Base-by-base conservation (phyloP, 129 eudicot species). In the Deinandra increscens region DNA sequence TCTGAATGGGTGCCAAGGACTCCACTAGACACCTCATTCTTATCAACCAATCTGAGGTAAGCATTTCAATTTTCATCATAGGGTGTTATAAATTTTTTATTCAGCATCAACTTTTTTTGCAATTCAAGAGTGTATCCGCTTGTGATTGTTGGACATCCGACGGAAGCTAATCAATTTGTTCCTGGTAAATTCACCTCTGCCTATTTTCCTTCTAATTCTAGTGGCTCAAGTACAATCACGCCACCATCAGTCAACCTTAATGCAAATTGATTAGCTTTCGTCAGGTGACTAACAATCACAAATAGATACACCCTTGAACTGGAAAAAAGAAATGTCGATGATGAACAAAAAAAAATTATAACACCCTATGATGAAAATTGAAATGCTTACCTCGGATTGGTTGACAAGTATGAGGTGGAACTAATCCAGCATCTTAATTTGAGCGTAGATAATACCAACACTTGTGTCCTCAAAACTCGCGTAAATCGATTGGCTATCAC, bases 161-260 rank as follows among this genome's bases (percentile, higher is more conserved):
- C n/a, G n/a, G n/a, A n/a, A n/a, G n/a, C n/a, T n/a, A n/a, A n/a
- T n/a, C n/a, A n/a, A n/a, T n/a, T n/a, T n/a, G n/a, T n/a, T n/a
- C n/a, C n/a, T n/a, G n/a, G n/a, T n/a, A n/a, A n/a, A n/a, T n/a
- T n/a, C n/a, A n/a, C n/a, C n/a, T n/a, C n/a, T n/a, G n/a, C 97
- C 97, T 95, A 90, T 79, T 90, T 88, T 66, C 89, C 97, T 75
- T 90, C 95, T 42, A 95, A 79, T 71, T 90, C 97, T 12, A 78
- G 83, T 4, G 97, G 97, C 81, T 90, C 97, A 4, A 90, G 79
- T 38, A 90, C 84, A 66, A 74, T 69, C 29, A 90, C 87, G 19
- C 95, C 97, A 26, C 97, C 97, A 63, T 87, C 97, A 6, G 81
- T 90, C 18, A 90, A 81, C 53, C 97, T 95, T 46, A 90, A 56